These are phyloP conservation scores for Prunus yedoensis DNA, from an alignment of 331 rosid species.

Conservation along the genomic window DNA sequence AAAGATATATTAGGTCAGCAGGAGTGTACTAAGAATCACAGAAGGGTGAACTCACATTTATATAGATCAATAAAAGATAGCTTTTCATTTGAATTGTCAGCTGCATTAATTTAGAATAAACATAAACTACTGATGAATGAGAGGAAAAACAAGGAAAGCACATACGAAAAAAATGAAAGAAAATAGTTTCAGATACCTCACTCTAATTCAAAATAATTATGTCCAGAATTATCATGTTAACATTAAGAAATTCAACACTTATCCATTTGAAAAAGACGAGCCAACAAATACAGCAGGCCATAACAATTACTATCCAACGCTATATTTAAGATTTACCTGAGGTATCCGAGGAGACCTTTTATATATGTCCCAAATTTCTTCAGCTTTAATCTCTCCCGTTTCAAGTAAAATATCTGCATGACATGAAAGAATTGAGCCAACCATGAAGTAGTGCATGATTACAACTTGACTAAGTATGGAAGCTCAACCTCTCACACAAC, in stretches of 20 bases:
- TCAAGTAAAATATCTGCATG: conserved; percentile 83
- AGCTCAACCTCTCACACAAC: conserved; percentile 5
- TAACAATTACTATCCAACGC: background rate
- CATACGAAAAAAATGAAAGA: background rate
- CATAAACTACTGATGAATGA: background rate
- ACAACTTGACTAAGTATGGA: background rate
- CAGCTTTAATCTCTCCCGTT: conserved; percentile 70
- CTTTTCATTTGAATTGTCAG: background rate
- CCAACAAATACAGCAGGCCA: background rate
- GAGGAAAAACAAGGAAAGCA: background rate
- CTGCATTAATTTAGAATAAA: background rate
- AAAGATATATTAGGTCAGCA: background rate
- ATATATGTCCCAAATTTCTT: conserved; percentile 82
- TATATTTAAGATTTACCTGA: conserved; percentile 55
- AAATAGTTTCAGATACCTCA: background rate
- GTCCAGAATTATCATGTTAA: background rate
- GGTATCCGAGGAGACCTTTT: conserved; percentile 56
- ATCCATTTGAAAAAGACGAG: background rate
- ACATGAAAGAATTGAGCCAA: conserved; percentile 31
- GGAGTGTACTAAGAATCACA: background rate
- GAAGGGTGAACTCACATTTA: background rate
- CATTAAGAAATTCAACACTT: background rate
- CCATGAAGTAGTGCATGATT: background rate
- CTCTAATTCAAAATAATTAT: background rate
- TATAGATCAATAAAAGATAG: background rate